A percentile compares a stretch with the other conserved stretches of the same genome.
These are phyloP conservation scores for Tephrocybe rancida DNA, from an alignment of 768 basidiomycete species.

Conservation along the genomic window DNA sequence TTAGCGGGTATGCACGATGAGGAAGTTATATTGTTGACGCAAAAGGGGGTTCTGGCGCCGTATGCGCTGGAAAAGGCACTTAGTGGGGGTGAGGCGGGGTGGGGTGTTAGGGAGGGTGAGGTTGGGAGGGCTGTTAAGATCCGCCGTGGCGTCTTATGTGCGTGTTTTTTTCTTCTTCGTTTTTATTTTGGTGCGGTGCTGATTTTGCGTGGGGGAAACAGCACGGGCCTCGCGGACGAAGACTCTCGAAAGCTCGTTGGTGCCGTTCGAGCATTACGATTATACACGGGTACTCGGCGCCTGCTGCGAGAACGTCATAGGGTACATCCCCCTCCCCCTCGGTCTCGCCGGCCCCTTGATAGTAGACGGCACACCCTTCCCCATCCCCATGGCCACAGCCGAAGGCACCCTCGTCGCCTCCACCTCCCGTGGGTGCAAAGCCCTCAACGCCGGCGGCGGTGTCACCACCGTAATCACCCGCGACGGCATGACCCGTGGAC, in stretches of 20 bases:
- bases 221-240: constrained; percentile 85
- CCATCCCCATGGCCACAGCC: constrained; percentile 99
- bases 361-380: constrained; percentile 82
- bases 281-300: constrained; percentile 94
- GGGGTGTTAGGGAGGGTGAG: constrained; percentile 35
- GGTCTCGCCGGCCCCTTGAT: constrained; percentile 96
- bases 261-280: constrained; percentile 88
- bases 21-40: constrained; percentile 85
- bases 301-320: constrained; percentile 98
- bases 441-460: constrained; percentile 94
- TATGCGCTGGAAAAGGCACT: constrained; percentile 95
- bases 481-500: constrained; percentile 98
- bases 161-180: constrained; percentile 33
- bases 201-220: constrained; percentile 26
- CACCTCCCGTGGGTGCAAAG: constrained; percentile 96
- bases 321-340: constrained; percentile 94
- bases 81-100: constrained; percentile 56
- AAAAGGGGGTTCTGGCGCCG: constrained; percentile 92
- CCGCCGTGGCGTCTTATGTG: constrained; percentile 88
- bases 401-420: constrained; percentile 98
- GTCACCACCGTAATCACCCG: constrained; percentile 91
- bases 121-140: constrained; percentile 86
- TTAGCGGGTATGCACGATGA: constrained; percentile 81
- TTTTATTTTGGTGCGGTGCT: not conserved
- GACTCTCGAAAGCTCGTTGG: constrained; percentile 79